These are phyloP conservation scores for Lasiosphaeria ovina DNA, from an alignment of 495 filamentous ascomycete species.

Conservation along the genomic window DNA sequence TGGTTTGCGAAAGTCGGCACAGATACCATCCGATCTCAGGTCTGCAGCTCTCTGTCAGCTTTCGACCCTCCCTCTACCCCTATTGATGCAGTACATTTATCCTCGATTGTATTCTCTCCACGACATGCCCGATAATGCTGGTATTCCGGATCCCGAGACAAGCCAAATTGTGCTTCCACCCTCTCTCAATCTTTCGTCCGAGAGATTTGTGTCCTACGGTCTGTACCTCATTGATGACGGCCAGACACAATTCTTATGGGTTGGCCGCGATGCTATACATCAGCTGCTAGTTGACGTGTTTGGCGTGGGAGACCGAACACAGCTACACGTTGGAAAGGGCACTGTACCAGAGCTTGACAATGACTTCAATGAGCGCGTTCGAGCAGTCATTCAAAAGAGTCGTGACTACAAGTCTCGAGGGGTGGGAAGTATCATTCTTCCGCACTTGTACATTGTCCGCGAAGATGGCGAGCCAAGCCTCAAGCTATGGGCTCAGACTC, in stretches of 20 bases:
- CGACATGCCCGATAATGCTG: constrained; percentile 96
- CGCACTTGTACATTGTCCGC: constrained; percentile 88
- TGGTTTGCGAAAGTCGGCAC: constrained; percentile 88
- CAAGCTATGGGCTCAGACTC: constrained; percentile 93
- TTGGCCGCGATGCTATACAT: constrained; percentile 88
- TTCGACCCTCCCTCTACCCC: constrained; percentile 85
- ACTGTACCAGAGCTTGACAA: constrained; percentile 82
- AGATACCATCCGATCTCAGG: constrained; percentile 93
- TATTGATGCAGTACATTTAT: constrained; percentile 97
- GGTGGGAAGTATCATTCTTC: constrained; percentile 85
- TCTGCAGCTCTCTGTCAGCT: constrained; percentile 90
- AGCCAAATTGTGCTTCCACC: constrained; percentile 87
- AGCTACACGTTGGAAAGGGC: constrained; percentile 88
- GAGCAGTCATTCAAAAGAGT: constrained; percentile 88
- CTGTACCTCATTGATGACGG: constrained; percentile 97
- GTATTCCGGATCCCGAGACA: constrained; percentile 76
- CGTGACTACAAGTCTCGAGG: constrained; percentile 79
- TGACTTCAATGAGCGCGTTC: constrained; percentile 92
- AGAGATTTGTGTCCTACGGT: constrained; percentile 86
- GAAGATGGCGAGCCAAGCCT: constrained; percentile 95
- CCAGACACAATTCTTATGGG: constrained; percentile 96
- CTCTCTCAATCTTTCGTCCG: constrained; percentile 81
- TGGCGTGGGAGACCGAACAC: constrained; percentile 71
- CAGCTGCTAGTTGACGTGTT: constrained; percentile 90
- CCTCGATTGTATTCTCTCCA: constrained; percentile 90